Evolutionary conservation across 2,329 filamentous ascomycete genomes (phyloP), one percentile per base, ranked within the genome.

Genomic region (Ampelomyces quisqualis): DNA sequence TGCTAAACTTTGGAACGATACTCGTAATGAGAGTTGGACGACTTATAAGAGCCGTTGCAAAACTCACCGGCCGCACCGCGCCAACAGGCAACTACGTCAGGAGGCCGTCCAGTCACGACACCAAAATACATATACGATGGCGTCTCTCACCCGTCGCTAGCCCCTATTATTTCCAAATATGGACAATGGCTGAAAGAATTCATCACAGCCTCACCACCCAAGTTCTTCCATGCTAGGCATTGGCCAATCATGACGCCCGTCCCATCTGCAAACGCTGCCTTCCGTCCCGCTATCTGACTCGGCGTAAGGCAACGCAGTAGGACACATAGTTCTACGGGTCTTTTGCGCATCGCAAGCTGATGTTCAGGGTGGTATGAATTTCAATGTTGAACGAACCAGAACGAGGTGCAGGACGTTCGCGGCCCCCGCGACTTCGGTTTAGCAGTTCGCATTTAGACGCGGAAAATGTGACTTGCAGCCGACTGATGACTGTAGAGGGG

Each of bases 141-240:
- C 13, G 34, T 40, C 22, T 30, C 43, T 42, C 47, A 40, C 34
- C 29, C 34, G 18, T 30, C 35, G 32, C 44, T 41, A 47, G 40
- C 34, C 39, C 46, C 29, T 34, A 31, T 45, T 18, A n/a, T 24
- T 37, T 31, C 52, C 43, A 27, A 26, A 54, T 51, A 39, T 33
- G 50, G 54, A 24, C 38, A 56, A 57, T 51, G 52, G 51, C 36
- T 45, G 34, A 48, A n/a, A n/a, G n/a, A n/a, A n/a, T 30, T 23
- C 28, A 39, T 29, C 32, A 45, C 41, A 49, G 45, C 44, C 47
- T 56, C 49, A 58, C 53, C 53, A 49, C 51, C 54, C 39, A 38
- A 43, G 30, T 22, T 29, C 26, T 24, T 18, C 19, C 21, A n/a
- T n/a, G n/a, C 35, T 18, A 22, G 15, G 20, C 11, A 40, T 36